These are phyloP conservation scores for Elongisporangium anandrum DNA, from an alignment of 352 stramenopile genomes.

Conservation along the genomic window DNA sequence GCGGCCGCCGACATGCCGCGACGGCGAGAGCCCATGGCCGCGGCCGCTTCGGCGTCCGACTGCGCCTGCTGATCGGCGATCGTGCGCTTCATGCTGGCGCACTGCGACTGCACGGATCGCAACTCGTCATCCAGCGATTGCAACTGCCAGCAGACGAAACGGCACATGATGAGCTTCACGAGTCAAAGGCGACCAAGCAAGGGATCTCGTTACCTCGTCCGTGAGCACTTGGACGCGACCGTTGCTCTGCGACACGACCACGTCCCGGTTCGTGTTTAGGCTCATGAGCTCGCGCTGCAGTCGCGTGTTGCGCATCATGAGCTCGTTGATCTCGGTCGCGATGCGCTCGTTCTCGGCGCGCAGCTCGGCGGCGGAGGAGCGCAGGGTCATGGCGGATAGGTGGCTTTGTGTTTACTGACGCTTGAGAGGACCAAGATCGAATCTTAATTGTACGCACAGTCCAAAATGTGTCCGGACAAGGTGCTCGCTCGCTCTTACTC, in stretches of 20 bases:
- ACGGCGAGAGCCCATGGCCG: background rate
- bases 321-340: slow-evolving; percentile 45
- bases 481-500: background rate
- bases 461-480: background rate
- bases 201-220: slow-evolving; percentile 21
- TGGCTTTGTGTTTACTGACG: background rate
- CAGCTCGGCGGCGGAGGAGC: slow-evolving; percentile 20
- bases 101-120: slow-evolving; percentile 30
- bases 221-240: slow-evolving; percentile 40
- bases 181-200: background rate
- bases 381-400: background rate
- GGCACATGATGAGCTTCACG: background rate
- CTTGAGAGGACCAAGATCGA: background rate
- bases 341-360: slow-evolving; percentile 57
- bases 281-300: slow-evolving; percentile 59
- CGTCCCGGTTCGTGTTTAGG: slow-evolving; percentile 43
- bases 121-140: slow-evolving; percentile 33
- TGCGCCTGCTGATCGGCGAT: slow-evolving; percentile 16
- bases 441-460: background rate
- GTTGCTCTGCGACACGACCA: slow-evolving; percentile 29
- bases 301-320: slow-evolving; percentile 54
- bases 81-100: slow-evolving; percentile 27
- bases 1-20: slow-evolving; percentile 25
- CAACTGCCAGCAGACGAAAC: slow-evolving; percentile 9
- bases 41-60: background rate